Conservation (phyloP, 2,329 filamentous ascomycete genomes). For the Aspergillus sp. region DNA sequence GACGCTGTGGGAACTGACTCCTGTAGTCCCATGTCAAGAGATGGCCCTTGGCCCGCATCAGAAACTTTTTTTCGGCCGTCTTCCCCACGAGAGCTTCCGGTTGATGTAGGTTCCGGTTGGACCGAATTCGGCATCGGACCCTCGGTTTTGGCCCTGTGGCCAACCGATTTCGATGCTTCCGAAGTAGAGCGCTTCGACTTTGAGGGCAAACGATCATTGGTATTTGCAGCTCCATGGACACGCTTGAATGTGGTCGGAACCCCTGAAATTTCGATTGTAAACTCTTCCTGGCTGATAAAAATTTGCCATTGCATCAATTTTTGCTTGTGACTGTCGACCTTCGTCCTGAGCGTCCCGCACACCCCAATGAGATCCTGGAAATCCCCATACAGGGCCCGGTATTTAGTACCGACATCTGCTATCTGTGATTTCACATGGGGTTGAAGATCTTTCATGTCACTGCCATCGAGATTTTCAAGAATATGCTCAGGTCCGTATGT, state of each 20-base stretch:
- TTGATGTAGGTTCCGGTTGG: not conserved
- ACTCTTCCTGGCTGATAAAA: conserved; percentile 21
- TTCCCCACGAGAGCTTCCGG: not conserved
- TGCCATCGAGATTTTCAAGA: conserved; percentile 3
- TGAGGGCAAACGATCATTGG: not conserved
- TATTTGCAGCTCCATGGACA: conserved; percentile 3
- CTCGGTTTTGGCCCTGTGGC: not conserved
- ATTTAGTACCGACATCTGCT: conserved; percentile 19
- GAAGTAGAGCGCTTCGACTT: not conserved
- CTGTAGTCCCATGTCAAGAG: not conserved
- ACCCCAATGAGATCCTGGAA: conserved; percentile 19
- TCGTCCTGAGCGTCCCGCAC: conserved; percentile 21
- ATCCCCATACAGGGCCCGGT: conserved; percentile 26
- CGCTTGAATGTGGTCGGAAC: conserved; percentile 21
- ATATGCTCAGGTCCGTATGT: conserved; percentile 22
- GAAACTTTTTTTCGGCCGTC: not conserved
- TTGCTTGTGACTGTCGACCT: conserved; percentile 26
- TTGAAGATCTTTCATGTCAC: conserved; percentile 1
- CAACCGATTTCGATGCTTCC: not conserved
- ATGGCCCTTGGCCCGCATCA: not conserved
- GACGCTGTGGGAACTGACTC: conserved; percentile 13
- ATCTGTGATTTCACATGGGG: conserved; percentile 9
- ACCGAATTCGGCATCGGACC: too few species aligned
- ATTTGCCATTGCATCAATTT: conserved; percentile 24
- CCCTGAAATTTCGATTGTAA: conserved; percentile 22